Percentiles rank a stretch among this genome's conserved stretches.
Conservation (phyloP, 768 basidiomycete genomes). For the Arthromyces matolae region DNA sequence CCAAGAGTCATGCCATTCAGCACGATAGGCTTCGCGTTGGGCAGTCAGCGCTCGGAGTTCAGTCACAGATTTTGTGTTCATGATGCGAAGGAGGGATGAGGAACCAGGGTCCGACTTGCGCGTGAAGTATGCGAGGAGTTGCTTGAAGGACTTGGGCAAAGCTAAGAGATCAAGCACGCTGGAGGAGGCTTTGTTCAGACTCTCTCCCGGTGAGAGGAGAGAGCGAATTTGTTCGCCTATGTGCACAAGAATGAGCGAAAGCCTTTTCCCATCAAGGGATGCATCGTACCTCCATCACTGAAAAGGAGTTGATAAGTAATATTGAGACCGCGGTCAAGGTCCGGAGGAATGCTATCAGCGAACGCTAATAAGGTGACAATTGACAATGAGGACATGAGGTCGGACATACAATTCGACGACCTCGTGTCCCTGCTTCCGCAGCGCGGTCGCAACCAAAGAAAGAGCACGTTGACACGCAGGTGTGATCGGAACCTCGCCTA, state of each 20-base stretch:
- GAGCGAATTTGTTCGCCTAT: conserved; percentile 43
- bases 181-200: conserved; percentile 27
- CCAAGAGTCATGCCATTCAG: conserved; percentile 45
- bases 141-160: conserved; percentile 40
- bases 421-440: conserved; percentile 59
- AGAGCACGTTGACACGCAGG: conserved; percentile 63
- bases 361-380: conserved; percentile 1
- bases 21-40: conserved; percentile 40
- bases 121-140: conserved; percentile 37
- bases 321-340: conserved; percentile 44
- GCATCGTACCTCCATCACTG: conserved; percentile 50
- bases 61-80: conserved; percentile 44
- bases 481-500: conserved; percentile 57
- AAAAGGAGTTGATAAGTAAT: conserved; percentile 54
- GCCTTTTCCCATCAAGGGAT: no score
- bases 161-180: conserved; percentile 31
- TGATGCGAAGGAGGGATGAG: conserved; percentile 33
- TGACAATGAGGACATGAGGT: background rate
- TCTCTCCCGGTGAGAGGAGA: conserved; percentile 32
- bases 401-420: conserved; percentile 54
- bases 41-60: conserved; percentile 50
- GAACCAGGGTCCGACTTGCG: conserved; percentile 35
- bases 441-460: conserved; percentile 44
- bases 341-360: conserved; percentile 36
- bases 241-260: no score